Evolutionary conservation across 1,139 yeast species (phyloP).

Genomic region (Pneumocystis oryctolagi): DNA sequence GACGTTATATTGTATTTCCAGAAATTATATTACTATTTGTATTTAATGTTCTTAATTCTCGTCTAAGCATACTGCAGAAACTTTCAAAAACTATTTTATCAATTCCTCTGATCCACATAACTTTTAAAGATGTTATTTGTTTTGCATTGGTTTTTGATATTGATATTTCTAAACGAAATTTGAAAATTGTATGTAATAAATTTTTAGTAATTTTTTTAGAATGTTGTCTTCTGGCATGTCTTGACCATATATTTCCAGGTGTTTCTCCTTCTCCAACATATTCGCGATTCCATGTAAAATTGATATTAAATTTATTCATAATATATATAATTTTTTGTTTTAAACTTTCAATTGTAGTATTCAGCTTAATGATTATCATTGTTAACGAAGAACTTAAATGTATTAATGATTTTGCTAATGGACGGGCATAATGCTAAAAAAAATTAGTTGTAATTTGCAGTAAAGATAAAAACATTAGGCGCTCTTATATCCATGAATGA

Average conservation of each 20-base stretch:
- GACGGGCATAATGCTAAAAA: constrained; percentile 5
- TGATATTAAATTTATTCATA: neutral
- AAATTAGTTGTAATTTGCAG: neutral
- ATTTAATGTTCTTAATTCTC: constrained; percentile 13
- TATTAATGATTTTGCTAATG: neutral
- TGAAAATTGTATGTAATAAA: neutral
- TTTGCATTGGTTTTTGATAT: neutral
- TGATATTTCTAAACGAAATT: neutral
- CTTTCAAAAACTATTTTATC: constrained; percentile 13
- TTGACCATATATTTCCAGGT: constrained; percentile 16
- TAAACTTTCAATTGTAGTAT: neutral
- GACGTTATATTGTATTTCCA: neutral
- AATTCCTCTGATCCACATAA: constrained; percentile 14
- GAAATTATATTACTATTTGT: neutral
- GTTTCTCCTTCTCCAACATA: constrained; percentile 3
- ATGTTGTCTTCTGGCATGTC: constrained; percentile 12
- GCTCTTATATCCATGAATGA: constrained; percentile 15
- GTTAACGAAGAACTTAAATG: constrained; percentile 1
- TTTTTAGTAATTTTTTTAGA: neutral
- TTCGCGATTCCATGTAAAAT: neutral
- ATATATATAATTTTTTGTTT: neutral
- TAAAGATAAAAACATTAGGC: constrained; percentile 2
- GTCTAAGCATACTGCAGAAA: constrained; percentile 15
- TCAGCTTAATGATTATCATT: neutral
- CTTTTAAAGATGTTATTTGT: neutral